Percentiles rank a stretch among this genome's conserved stretches.
Conservation (phyloP, 2,329 filamentous ascomycete species). For the Zymoseptoria brevis region DNA sequence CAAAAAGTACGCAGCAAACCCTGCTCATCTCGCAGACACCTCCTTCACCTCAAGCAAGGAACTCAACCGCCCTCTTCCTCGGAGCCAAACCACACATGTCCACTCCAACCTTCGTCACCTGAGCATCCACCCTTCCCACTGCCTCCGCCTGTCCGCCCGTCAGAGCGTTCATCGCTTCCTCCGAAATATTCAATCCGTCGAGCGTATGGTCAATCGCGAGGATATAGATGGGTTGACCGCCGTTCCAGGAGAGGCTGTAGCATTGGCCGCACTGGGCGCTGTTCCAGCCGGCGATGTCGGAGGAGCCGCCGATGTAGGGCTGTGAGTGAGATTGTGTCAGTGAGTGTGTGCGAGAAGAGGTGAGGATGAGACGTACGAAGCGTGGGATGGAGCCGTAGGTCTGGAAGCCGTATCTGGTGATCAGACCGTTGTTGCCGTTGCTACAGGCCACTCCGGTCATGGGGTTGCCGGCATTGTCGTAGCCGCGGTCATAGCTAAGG, state of each 20-base stretch:
- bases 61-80: slow-evolving; percentile 20
- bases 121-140: slow-evolving; percentile 34
- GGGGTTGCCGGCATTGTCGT: slow-evolving; percentile 53
- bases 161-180: slow-evolving; percentile 42
- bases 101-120: slow-evolving; percentile 30
- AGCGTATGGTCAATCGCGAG: slow-evolving; percentile 42
- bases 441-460: slow-evolving; percentile 57
- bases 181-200: slow-evolving; percentile 44
- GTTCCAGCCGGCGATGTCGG: slow-evolving; percentile 42
- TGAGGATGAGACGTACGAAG: slow-evolving; percentile 15
- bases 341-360: neutral
- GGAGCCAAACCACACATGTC: slow-evolving; percentile 30
- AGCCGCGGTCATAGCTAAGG: slow-evolving; percentile 61
- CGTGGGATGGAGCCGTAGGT: slow-evolving; percentile 38
- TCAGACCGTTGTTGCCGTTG: slow-evolving; percentile 59
- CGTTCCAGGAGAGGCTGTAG: slow-evolving; percentile 43
- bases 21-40: neutral
- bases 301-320: slow-evolving; percentile 44
- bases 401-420: slow-evolving; percentile 49
- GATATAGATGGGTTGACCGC: slow-evolving; percentile 39
- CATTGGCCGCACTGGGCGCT: slow-evolving; percentile 45
- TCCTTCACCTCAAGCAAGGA: slow-evolving; percentile 14
- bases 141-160: slow-evolving; percentile 39
- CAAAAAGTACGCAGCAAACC: neutral
- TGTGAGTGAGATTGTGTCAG: slow-evolving; percentile 24